Evolutionary conservation across 192 early-diverging fungal genomes (phyloP).

Genomic region (Gonapodya prolifera): DNA sequence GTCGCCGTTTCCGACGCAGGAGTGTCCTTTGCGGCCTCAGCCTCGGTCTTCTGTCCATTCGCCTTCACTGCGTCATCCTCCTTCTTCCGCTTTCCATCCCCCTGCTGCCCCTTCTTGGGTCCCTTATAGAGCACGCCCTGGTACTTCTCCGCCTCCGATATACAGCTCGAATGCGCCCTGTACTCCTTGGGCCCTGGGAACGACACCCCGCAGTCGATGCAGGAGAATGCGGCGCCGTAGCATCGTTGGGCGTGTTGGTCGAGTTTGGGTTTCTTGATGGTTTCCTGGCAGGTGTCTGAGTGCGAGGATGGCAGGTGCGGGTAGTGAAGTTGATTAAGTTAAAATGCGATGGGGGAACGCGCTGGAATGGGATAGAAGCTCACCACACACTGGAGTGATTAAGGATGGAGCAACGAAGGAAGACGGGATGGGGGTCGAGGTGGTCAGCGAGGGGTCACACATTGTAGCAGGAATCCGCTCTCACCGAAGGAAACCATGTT

Average conservation of each 20-base stretch:
- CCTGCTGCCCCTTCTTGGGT: conserved; percentile 36
- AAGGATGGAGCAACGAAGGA: no score
- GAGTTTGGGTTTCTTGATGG: conserved; percentile 89
- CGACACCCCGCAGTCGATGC: conserved; percentile 80
- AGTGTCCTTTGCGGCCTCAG: neutral
- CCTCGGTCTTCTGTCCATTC: conserved; percentile 12
- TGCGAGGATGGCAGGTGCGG: no score
- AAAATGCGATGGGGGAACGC: no score
- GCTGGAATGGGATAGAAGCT: no score
- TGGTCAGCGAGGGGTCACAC: no score
- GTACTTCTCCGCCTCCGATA: conserved; percentile 90
- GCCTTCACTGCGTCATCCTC: conserved; percentile 18
- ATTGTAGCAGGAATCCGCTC: no score
- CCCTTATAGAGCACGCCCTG: conserved; percentile 69
- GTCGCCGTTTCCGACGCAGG: neutral
- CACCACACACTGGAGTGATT: no score
- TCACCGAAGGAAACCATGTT: no score
- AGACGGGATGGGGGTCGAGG: no score
- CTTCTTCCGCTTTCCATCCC: conserved; percentile 9
- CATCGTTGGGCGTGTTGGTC: conserved; percentile 77
- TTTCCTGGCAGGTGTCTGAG: conserved; percentile 32
- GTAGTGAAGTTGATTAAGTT: no score
- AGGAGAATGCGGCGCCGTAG: conserved; percentile 67
- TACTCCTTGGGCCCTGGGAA: conserved; percentile 70
- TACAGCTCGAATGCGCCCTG: conserved; percentile 74